Evolutionary conservation across 2,329 filamentous ascomycete genomes (phyloP).

Genomic region (Ophiostoma ulmi): DNA sequence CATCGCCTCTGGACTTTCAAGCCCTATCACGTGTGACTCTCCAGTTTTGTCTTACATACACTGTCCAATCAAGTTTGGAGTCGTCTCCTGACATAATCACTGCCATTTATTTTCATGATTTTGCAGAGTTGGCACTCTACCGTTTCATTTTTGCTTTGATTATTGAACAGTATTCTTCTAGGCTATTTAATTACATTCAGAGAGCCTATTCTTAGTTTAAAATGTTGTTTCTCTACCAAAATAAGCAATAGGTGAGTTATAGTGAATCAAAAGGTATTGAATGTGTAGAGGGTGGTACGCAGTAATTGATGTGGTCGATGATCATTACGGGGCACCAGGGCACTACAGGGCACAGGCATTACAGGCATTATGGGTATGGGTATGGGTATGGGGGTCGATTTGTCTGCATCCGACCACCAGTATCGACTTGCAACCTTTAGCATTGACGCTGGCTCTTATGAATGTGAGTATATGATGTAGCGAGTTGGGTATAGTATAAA

Average conservation of each 20-base stretch:
- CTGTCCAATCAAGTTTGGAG: conserved; percentile 1
- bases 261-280: background rate
- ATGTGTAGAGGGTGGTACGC: background rate
- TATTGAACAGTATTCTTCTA: too few relatives aligned
- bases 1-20: conserved; percentile 7
- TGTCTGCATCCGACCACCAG: background rate
- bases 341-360: background rate
- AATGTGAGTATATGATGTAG: background rate
- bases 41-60: background rate
- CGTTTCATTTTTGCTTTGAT: too few relatives aligned
- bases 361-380: background rate
- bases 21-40: conserved; percentile 28
- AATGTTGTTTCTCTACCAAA: too few relatives aligned
- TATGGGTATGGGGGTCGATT: too few relatives aligned
- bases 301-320: background rate
- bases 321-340: background rate
- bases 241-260: too few relatives aligned
- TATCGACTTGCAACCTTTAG: too few relatives aligned
- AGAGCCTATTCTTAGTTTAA: too few relatives aligned
- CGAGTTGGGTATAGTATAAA: conserved; percentile 2
- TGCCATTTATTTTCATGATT: background rate
- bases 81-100: background rate
- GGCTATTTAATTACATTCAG: too few relatives aligned
- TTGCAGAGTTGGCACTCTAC: too few relatives aligned
- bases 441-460: too few relatives aligned